Evolutionary conservation across 148 eudicot genomes (phyloP).

Genomic region (Linanthus parryae): DNA sequence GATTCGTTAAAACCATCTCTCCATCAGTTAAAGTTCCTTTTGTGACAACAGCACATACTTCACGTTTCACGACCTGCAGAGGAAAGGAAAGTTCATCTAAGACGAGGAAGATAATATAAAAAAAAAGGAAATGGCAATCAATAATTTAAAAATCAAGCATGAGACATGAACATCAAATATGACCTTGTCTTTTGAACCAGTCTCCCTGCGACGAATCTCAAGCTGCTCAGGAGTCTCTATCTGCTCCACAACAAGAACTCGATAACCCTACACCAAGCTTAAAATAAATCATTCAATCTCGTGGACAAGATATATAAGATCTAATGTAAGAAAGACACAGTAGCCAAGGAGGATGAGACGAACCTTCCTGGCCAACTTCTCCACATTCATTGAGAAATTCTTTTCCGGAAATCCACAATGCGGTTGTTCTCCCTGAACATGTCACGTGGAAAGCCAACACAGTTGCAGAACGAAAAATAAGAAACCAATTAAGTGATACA

Average conservation of each 20-base stretch:
- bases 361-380: conserved; percentile 94
- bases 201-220: conserved; percentile 73
- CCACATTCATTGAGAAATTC: conserved; percentile 76
- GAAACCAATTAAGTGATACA: background rate
- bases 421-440: conserved; percentile 89
- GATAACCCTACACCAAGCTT: conserved; percentile 62
- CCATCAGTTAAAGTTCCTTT: conserved; percentile 97
- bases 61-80: conserved; percentile 85
- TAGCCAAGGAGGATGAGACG: conserved; percentile 4
- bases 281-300: background rate
- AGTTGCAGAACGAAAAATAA: background rate
- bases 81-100: background rate
- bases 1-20: conserved; percentile 65
- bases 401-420: conserved; percentile 99
- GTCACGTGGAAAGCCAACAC: conserved; percentile 8
- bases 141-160: no score
- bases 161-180: conserved; percentile 1
- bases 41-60: conserved; percentile 90
- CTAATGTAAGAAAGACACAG: background rate
- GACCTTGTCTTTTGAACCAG: conserved; percentile 96
- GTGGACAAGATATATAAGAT: background rate
- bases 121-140: background rate
- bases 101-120: background rate
- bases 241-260: conserved; percentile 98
- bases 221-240: conserved; percentile 97